phyloP scores from a whole-genome alignment of 768 basidiomycete species.

The Hebeloma cylindrosporum region DNA sequence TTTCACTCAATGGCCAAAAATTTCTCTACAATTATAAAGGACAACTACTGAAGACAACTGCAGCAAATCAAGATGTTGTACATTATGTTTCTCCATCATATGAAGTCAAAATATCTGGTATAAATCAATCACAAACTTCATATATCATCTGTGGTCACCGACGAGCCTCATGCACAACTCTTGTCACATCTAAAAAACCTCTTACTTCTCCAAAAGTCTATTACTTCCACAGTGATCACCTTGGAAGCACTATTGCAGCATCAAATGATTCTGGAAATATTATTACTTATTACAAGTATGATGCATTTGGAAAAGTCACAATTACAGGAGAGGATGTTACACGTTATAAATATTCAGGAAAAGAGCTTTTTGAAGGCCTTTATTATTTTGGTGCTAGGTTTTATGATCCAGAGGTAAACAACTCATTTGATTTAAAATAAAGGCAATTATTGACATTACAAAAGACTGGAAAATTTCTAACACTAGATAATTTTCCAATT shows the following conservation, averaged over 20 bases:
- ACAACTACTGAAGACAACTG: too few species aligned
- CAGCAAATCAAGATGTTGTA: too few species aligned
- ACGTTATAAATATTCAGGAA: conserved; percentile 2
- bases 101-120: too few species aligned
- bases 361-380: not conserved
- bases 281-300: conserved; percentile 1
- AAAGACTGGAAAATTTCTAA: conserved; percentile 1
- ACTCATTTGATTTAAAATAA: not conserved
- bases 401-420: not conserved
- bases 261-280: not conserved
- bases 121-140: too few species aligned
- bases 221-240: conserved; percentile 6
- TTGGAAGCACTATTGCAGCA: conserved; percentile 3
- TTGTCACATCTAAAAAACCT: too few species aligned
- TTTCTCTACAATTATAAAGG: too few species aligned
- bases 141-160: too few species aligned
- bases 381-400: conserved; percentile 5
- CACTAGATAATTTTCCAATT: conserved; percentile 3
- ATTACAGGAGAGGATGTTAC: not conserved
- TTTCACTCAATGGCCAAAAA: too few species aligned
- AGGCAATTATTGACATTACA: too few species aligned
- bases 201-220: too few species aligned
- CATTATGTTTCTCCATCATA: too few species aligned
- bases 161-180: too few species aligned
- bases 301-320: not conserved